Evolutionary conservation across 2,329 filamentous ascomycete species (phyloP).

Genomic region (Ophioceras dolichostomum): DNA sequence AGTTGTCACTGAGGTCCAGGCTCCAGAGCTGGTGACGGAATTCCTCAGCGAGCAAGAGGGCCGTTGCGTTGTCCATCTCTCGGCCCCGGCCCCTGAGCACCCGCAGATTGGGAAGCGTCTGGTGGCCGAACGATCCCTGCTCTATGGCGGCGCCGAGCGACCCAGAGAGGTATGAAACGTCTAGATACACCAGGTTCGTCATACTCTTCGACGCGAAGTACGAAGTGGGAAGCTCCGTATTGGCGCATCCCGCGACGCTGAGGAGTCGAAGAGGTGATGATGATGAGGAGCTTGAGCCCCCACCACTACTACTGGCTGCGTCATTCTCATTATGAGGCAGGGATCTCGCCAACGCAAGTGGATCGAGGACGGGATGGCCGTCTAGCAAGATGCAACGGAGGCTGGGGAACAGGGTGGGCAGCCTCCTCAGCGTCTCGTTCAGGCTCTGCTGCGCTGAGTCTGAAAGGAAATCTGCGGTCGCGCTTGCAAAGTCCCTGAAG

Average conservation of each 20-base stretch:
- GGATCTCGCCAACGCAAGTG: slow-evolving; percentile 17
- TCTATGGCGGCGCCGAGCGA: slow-evolving; percentile 23
- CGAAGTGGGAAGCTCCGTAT: slow-evolving; percentile 22
- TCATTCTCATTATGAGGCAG: too few relatives aligned
- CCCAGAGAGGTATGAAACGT: slow-evolving; percentile 36
- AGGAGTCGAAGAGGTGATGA: slow-evolving; percentile 23
- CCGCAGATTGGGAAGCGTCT: slow-evolving; percentile 30
- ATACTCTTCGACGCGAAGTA: slow-evolving; percentile 26
- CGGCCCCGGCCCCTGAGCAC: slow-evolving; percentile 37
- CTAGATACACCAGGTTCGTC: slow-evolving; percentile 34
- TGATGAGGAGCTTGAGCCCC: slow-evolving; percentile 1
- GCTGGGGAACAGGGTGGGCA: slow-evolving; percentile 27
- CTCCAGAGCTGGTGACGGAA: slow-evolving; percentile 38
- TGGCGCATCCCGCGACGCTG: slow-evolving; percentile 30
- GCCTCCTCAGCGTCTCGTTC: slow-evolving; percentile 24
- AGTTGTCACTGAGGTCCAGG: slow-evolving; percentile 40
- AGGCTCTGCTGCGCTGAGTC: slow-evolving; percentile 23
- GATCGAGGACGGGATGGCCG: slow-evolving; percentile 30
- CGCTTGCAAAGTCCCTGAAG: slow-evolving; percentile 28
- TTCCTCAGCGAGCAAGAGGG: slow-evolving; percentile 19
- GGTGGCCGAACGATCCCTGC: slow-evolving; percentile 13
- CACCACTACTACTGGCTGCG: neutral
- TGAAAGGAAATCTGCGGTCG: slow-evolving; percentile 26
- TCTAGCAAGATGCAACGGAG: slow-evolving; percentile 35
- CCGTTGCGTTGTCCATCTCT: slow-evolving; percentile 29